A percentile compares a stretch with the other conserved stretches of the same genome.
Evolutionary conservation across 805 yeast genomes (phyloP).

Genomic region (Sugiyamaella chiloensis): DNA sequence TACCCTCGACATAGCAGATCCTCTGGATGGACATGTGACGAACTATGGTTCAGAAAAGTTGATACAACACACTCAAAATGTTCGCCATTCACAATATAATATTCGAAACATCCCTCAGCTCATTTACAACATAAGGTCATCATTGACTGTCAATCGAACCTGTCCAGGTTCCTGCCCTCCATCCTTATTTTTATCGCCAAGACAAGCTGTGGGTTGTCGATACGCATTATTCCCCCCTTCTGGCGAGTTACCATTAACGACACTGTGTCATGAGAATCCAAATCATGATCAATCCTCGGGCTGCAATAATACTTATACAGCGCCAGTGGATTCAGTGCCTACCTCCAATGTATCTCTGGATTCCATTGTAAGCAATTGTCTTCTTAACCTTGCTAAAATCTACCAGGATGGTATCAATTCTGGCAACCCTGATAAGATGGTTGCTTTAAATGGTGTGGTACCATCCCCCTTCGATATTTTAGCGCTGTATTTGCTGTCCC

Average conservation of each 20-base stretch:
- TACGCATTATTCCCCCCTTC: constrained; percentile 5
- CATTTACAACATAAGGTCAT: neutral
- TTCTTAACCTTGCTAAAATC: constrained; percentile 34
- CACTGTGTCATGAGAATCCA: neutral
- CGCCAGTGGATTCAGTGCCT: constrained; percentile 7
- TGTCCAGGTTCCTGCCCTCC: constrained; percentile 6
- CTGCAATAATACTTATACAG: constrained; percentile 3
- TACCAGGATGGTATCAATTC: constrained; percentile 34
- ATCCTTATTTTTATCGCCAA: constrained; percentile 6
- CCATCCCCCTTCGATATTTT: constrained; percentile 30
- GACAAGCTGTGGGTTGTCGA: constrained; percentile 5
- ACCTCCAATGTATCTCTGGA: constrained; percentile 21
- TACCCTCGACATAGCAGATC: constrained; percentile 1
- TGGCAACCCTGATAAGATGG: constrained; percentile 23
- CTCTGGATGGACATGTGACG: constrained; percentile 15
- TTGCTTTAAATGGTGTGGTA: constrained; percentile 25
- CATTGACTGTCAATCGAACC: neutral
- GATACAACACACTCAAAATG: too few relatives aligned
- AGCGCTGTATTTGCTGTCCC: constrained; percentile 30
- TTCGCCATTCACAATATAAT: too few relatives aligned
- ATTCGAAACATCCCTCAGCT: neutral
- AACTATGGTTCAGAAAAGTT: too few relatives aligned
- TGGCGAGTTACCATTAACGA: constrained; percentile 7
- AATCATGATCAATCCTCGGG: neutral
- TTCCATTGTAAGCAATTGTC: constrained; percentile 28